Base-by-base conservation (phyloP, 352 stramenopile genomes). In the Pythium chondricola region DNA sequence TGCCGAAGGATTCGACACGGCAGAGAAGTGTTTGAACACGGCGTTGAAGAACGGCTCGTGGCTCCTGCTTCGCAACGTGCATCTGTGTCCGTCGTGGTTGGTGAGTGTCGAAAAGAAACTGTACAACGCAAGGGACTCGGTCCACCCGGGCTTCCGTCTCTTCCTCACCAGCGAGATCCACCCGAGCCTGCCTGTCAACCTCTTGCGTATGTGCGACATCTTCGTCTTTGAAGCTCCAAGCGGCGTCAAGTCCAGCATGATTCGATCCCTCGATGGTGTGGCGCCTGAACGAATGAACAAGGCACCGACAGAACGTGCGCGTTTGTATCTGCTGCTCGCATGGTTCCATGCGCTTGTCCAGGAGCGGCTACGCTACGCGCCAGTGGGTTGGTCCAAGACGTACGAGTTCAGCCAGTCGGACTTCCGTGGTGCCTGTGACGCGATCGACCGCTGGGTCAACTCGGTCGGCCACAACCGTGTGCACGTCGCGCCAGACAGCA, bases 391-490 rank as follows among this genome's bases (percentile, higher is more conserved):
- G 96, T 98, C 88, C 17, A 98, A 99, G 58, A 79, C 74, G 14
- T 99, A 99, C 67, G 97, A 99, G 56, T 99, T 99, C 65, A 98
- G 89, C 38, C 96, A 99, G 66, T 96, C 95, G 5, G 98, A 99
- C 73, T 96, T 98, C 41, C 79, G 78, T 44, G 97, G 97, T 50
- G 94, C 95, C 8, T 88, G 98, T 40, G 92, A 99, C 69, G 95
- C 98, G 13, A 97, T 99, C 59, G 97, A 99, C 61, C 77, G 92
- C 27, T 98, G 97, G 80, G 74, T 99, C 5, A 89, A 97, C 67
- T 78, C 84, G 2, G 78, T 92, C 16, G 78, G 74, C 2, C 52
- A 64, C 18, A 79, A 85, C 32, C 92, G 90, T 24, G 85, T 71
- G 38, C 77, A 97, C 52, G 66, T 98, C 8, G 83, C 96, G n/a